Evolutionary conservation across 352 stramenopile genomes (phyloP), one percentile per base, ranked within the genome.

Genomic region (Pythium myriotylum): DNA sequence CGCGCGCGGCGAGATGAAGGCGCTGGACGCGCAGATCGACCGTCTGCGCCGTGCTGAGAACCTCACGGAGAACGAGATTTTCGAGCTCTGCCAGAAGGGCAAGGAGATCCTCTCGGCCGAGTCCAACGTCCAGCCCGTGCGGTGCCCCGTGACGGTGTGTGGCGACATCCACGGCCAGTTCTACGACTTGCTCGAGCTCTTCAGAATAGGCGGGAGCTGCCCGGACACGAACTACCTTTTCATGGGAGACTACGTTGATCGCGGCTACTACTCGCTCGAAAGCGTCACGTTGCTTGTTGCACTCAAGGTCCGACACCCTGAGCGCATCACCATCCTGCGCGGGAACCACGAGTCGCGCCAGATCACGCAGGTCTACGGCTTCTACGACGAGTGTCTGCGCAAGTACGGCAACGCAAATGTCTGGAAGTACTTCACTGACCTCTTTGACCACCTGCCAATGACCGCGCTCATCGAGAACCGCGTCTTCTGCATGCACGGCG

Each of bases 161-260:
- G 87, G 87, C 19, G 87, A 96, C 73, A 96, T 96, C 67, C 87
- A 96, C 68, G 87, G 87, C 23, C 87, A 96, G 69, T 96, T 96
- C 54, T 96, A 94, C 71, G 87, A 96, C 68, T 70, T 96, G 54
- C 66, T 94, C 39, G 87, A 96, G 74, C 81, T 96, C 35, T 96
- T 96, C 67, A 81, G 83, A 76, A 94, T 96, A 88, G 86, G 88
- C 68, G 88, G 88, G 22, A 74, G 74, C 19, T 92, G 85, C 59
- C 88, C 88, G 23, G 88, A 96, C 68, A 96, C 88, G 39, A 96
- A 96, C 73, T 96, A 96, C 77, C 73, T 96, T 13, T 96, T 96
- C 76, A 93, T 96, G 84, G 88, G 88, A 32, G 88, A 96, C 72
- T 96, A 94, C 52, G 88, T 96, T 27, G 88, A 96, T 70, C 88